Evolutionary conservation across 805 yeast species (phyloP).

Genomic region (Candida quercuum): DNA sequence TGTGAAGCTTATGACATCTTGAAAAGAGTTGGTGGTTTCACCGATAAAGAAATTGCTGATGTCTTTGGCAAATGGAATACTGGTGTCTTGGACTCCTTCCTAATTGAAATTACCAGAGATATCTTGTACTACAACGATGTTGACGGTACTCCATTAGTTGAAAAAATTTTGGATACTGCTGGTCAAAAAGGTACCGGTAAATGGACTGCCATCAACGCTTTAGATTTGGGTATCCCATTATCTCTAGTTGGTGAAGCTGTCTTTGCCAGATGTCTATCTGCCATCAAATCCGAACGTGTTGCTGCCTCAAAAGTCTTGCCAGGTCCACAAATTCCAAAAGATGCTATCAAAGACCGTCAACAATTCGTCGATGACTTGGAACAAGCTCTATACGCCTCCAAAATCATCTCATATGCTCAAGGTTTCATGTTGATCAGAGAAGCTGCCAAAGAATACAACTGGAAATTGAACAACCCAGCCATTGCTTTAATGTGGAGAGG

Average conservation of each 20-base stretch:
- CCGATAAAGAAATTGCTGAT: conserved; percentile 88
- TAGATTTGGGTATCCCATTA: conserved; percentile 97
- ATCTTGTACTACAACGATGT: conserved; percentile 83
- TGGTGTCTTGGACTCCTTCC: conserved; percentile 96
- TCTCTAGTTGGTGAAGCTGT: conserved; percentile 99
- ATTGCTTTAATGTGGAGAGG: conserved; percentile 99
- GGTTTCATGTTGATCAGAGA: conserved; percentile 99
- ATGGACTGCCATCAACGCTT: conserved; percentile 98
- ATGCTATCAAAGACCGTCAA: conserved; percentile 66
- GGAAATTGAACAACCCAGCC: conserved; percentile 97
- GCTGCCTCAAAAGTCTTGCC: conserved; percentile 72
- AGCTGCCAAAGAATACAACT: conserved; percentile 94
- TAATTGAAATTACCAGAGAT: conserved; percentile 94
- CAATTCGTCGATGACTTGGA: conserved; percentile 88
- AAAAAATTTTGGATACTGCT: conserved; percentile 94
- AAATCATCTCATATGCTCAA: conserved; percentile 97
- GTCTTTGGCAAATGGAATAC: conserved; percentile 92
- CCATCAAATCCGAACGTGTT: conserved; percentile 86
- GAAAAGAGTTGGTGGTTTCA: conserved; percentile 89
- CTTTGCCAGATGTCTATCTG: conserved; percentile 91
- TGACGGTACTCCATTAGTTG: conserved; percentile 90
- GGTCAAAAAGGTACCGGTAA: conserved; percentile 99
- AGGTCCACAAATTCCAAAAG: conserved; percentile 72
- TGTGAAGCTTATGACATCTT: conserved; percentile 95
- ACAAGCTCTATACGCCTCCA: conserved; percentile 98